Evolutionary conservation across 2,329 filamentous ascomycete genomes (phyloP), one percentile per base, ranked within the genome.

Genomic region (Fusarium pseudograminearum): DNA sequence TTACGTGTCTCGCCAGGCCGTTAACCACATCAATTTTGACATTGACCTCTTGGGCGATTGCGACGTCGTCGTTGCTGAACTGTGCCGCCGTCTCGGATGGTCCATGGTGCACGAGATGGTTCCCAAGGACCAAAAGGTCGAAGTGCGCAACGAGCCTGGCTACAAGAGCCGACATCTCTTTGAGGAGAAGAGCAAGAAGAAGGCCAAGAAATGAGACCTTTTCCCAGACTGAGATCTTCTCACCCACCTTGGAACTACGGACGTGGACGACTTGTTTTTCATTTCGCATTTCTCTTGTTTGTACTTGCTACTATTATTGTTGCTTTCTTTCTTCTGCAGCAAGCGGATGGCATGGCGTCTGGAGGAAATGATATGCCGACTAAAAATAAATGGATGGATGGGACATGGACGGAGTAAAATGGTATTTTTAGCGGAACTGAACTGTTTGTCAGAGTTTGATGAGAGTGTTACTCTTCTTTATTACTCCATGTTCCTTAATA

Each of bases 11-110:
- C 89, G 93, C 71, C 91, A 92, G 82, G 91, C 93, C 5, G 93
- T 97, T 57, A 86, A 85, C 36, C 95, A 98, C 79, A 92, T 97
- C 78, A 93, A 97, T 78, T 98, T 99, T 74, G 96, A 99, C 79
- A 93, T 99, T 72, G 94, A 98, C 78, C 86, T 99, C 57, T 85
- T 98, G n/a, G 96, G 96, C 36, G 93, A 98, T 78, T 98, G 95
- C 80, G 96, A 99, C 77, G 87, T 94, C 41, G 90, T 98, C 11
- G 92, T 98, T 16, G 87, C 91, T 1, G 95, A 98, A 82, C 86
- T 99, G 54, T 95, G 93, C 77, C 87, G 90, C 45, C 88, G 93
- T 15, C 90, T 93, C 2, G 91, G 91, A 5, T 98, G 96, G 96
- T 83, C 89, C 9, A 80, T 97, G 55, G 78, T 87, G 45, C 94